These are phyloP conservation scores for Podospora didyma DNA, from an alignment of 495 filamentous ascomycete species.

Conservation along the genomic window DNA sequence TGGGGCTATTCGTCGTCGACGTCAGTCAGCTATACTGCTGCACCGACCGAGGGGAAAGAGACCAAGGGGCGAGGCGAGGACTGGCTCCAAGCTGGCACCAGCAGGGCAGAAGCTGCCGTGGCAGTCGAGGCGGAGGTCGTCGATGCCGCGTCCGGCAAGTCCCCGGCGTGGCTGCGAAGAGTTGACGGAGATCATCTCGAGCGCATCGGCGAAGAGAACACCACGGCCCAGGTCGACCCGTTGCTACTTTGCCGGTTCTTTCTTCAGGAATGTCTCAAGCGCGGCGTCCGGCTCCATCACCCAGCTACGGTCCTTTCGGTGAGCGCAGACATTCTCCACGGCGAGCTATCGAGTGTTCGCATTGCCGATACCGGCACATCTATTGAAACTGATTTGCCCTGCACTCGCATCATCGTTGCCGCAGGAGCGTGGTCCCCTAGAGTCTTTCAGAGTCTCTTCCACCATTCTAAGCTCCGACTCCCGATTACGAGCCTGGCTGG, in stretches of 20 bases:
- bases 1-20: conserved; percentile 70
- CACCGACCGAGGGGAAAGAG: conserved; percentile 25
- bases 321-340: conserved; percentile 36
- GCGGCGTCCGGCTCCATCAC: conserved; percentile 64
- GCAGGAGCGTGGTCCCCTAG: conserved; percentile 66
- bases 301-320: conserved; percentile 55
- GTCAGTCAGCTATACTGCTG: conserved; percentile 48
- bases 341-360: conserved; percentile 44
- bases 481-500: conserved; percentile 64
- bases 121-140: conserved; percentile 17
- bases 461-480: conserved; percentile 42
- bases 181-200: conserved; percentile 50
- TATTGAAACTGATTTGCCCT: conserved; percentile 53
- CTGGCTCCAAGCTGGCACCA: conserved; percentile 61
- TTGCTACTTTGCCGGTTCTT: conserved; percentile 60
- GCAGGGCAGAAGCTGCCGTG: conserved; percentile 56
- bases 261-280: conserved; percentile 48
- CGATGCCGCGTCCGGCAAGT: conserved; percentile 4
- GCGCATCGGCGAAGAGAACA: conserved; percentile 58
- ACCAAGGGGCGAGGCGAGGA: conserved; percentile 45
- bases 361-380: conserved; percentile 41
- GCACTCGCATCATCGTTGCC: conserved; percentile 57
- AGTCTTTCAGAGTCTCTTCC: conserved; percentile 63
- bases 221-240: conserved; percentile 65
- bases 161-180: conserved; percentile 59